Conservation (phyloP, 768 basidiomycete genomes). For the Termitomyces sp. region DNA sequence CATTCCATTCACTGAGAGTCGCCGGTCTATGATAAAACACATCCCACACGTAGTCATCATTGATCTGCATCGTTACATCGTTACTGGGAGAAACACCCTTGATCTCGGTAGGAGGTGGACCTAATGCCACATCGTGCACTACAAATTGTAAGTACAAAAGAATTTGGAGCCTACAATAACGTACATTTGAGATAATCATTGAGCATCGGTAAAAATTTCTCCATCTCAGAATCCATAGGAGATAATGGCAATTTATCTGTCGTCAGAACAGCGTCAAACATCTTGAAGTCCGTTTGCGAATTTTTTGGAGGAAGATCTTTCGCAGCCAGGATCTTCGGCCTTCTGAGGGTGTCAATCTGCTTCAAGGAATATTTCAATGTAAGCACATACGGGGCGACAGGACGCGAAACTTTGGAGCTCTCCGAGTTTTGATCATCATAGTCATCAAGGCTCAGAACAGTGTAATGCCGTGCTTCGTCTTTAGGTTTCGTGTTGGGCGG, state of each 20-base stretch:
- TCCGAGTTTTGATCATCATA: conserved; percentile 22
- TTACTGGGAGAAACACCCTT: conserved; percentile 5
- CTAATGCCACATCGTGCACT: conserved; percentile 30
- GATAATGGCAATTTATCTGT: conserved; percentile 24
- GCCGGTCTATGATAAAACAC: conserved; percentile 74
- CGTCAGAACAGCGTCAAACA: conserved; percentile 70
- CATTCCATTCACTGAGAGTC: conserved; percentile 57
- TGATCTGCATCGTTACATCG: conserved; percentile 5
- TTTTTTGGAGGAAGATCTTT: conserved; percentile 41
- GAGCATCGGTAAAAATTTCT: conserved; percentile 75
- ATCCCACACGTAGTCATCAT: conserved; percentile 78
- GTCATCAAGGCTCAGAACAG: conserved; percentile 35
- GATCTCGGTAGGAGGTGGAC: conserved; percentile 9
- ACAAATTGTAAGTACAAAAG: not conserved
- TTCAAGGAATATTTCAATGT: not conserved
- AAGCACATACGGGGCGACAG: conserved; percentile 38
- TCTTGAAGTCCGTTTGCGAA: conserved; percentile 44
- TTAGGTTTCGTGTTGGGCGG: conserved; percentile 26
- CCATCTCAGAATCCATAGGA: conserved; percentile 58
- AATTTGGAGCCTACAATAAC: conserved; percentile 16
- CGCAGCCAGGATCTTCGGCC: conserved; percentile 53
- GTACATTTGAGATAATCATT: conserved; percentile 67
- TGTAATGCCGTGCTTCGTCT: conserved; percentile 47
- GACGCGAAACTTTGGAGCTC: conserved; percentile 23
- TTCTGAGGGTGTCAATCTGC: conserved; percentile 20